These are phyloP conservation scores for Psilocybe tampanensis DNA, from an alignment of 768 basidiomycete species.

Conservation along the genomic window DNA sequence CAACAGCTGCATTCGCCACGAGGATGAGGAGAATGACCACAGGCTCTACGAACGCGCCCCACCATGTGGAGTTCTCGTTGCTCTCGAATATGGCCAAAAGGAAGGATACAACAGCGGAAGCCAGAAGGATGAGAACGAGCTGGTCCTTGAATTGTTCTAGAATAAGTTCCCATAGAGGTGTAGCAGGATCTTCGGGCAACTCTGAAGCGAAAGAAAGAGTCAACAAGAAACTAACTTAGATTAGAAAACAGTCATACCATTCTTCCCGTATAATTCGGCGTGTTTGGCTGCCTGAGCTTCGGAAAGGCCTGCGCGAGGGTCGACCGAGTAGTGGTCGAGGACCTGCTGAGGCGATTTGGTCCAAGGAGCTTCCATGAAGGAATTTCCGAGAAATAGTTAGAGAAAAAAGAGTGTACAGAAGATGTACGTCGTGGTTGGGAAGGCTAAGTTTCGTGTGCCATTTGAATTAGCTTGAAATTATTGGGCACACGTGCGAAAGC, in stretches of 20 bases:
- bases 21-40: constrained; percentile 94
- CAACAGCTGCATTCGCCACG: constrained; percentile 95
- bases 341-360: constrained; percentile 68
- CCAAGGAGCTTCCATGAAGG: constrained; percentile 77
- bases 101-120: constrained; percentile 92
- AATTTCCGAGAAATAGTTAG: constrained; percentile 20
- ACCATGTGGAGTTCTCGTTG: constrained; percentile 60
- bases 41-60: constrained; percentile 94
- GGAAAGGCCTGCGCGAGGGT: constrained; percentile 63
- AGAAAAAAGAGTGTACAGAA: constrained; percentile 12
- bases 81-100: constrained; percentile 89
- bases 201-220: constrained; percentile 46
- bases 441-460: constrained; percentile 1
- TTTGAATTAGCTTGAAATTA: constrained; percentile 27
- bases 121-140: constrained; percentile 94
- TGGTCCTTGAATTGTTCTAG: constrained; percentile 99
- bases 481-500: constrained; percentile 35
- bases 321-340: constrained; percentile 73
- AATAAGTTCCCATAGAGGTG: constrained; percentile 91
- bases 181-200: constrained; percentile 89
- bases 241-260: constrained; percentile 51
- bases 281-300: constrained; percentile 70
- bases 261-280: constrained; percentile 81
- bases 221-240: neutral
- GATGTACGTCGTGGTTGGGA: constrained; percentile 9